Percentiles rank a stretch among this genome's conserved stretches.
phyloP scores from a whole-genome alignment of 2,329 filamentous ascomycete species.

The Fusarium secorum region DNA sequence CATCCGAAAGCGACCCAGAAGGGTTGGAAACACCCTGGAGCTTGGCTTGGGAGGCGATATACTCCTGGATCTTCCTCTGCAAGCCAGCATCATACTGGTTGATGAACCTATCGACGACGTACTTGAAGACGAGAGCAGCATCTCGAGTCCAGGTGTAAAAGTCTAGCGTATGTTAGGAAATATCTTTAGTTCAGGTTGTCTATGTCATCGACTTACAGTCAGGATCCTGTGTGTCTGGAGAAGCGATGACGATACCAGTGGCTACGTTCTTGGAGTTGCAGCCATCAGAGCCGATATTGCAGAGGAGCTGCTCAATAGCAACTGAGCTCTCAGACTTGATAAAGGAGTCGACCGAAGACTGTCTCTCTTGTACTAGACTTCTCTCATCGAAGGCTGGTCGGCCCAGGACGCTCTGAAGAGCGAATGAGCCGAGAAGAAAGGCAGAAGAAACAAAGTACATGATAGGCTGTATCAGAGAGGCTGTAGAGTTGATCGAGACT shows the following conservation, averaged over 20 bases:
- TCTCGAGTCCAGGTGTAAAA: constrained; percentile 84
- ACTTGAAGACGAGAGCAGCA: constrained; percentile 74
- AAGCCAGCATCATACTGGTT: constrained; percentile 65
- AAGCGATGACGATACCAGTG: constrained; percentile 64
- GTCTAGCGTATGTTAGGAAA: constrained; percentile 55
- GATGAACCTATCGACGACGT: constrained; percentile 70
- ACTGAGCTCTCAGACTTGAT: constrained; percentile 60
- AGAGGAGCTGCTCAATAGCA: constrained; percentile 60
- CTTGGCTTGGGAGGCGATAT: constrained; percentile 70
- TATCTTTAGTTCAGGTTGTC: too few species aligned
- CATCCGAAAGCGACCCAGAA: constrained; percentile 65
- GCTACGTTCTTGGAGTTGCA: constrained; percentile 57
- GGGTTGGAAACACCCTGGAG: constrained; percentile 75
- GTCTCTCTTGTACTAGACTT: constrained; percentile 48
- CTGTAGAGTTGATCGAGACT: constrained; percentile 43
- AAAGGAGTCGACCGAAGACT: constrained; percentile 61
- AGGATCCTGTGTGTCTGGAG: constrained; percentile 61
- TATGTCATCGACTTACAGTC: constrained; percentile 57
- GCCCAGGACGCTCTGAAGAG: constrained; percentile 60
- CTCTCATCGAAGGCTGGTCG: constrained; percentile 47
- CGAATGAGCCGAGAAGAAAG: constrained; percentile 59
- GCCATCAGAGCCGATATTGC: constrained; percentile 66
- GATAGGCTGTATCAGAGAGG: constrained; percentile 48
- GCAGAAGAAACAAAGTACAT: constrained; percentile 61
- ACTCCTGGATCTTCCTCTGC: constrained; percentile 70